phyloP scores from a whole-genome alignment of 2,329 filamentous ascomycete species.

The Xylaria sp. region DNA sequence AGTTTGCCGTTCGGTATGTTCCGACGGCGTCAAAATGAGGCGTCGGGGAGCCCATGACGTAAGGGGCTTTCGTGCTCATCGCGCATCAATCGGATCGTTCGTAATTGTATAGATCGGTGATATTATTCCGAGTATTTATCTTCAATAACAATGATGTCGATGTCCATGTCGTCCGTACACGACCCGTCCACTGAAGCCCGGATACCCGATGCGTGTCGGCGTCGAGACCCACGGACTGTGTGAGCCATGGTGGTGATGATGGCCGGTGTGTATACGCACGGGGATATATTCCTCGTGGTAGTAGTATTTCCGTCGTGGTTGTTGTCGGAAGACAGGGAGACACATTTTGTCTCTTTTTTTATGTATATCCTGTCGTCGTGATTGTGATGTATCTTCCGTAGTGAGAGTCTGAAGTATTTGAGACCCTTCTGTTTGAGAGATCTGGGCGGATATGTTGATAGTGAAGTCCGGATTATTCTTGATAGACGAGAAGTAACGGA shows the following conservation, averaged over 20 bases:
- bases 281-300: conserved; percentile 51
- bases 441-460: no score
- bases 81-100: background rate
- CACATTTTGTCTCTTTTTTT: conserved; percentile 40
- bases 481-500: no score
- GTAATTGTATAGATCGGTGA: no score
- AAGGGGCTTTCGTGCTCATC: background rate
- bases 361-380: conserved; percentile 8
- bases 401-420: no score
- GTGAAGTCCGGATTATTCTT: no score
- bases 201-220: conserved; percentile 35
- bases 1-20: no score
- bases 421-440: no score
- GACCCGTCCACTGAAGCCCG: conserved; percentile 38
- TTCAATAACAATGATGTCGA: conserved; percentile 28
- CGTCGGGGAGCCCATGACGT: conserved; percentile 8
- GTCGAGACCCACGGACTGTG: conserved; percentile 34
- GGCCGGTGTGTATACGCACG: conserved; percentile 35
- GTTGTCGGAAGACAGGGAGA: conserved; percentile 34
- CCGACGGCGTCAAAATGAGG: no score
- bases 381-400: background rate
- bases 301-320: conserved; percentile 46
- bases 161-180: conserved; percentile 39
- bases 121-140: background rate
- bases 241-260: conserved; percentile 27